phyloP scores from a whole-genome alignment of 192 early-diverging fungal species.

The Backusella morwellensis region DNA sequence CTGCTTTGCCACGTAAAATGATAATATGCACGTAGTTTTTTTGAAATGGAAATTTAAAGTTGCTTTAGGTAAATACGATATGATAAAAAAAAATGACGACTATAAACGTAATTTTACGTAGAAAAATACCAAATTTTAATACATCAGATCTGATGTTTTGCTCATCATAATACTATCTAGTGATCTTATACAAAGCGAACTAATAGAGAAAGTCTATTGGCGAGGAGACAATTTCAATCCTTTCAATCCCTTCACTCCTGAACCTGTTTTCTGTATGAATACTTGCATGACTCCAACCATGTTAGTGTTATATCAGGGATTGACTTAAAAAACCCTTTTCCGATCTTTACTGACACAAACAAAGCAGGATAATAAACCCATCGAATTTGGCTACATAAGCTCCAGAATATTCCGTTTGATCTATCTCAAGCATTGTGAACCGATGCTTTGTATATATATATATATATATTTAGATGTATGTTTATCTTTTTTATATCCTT shows the following conservation, averaged over 20 bases:
- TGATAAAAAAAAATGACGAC: not conserved
- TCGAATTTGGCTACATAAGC: not conserved
- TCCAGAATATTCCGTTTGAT: too few species aligned
- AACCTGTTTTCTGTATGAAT: constrained; percentile 1
- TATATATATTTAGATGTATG: too few species aligned
- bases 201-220: not conserved
- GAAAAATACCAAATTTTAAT: too few species aligned
- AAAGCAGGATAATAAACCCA: not conserved
- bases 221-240: not conserved
- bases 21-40: not conserved
- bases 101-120: not conserved
- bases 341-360: not conserved
- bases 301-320: not conserved
- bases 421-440: too few species aligned
- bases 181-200: not conserved
- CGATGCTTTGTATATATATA: too few species aligned
- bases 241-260: not conserved
- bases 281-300: not conserved
- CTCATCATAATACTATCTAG: not conserved
- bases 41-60: not conserved
- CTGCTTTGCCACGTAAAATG: not conserved
- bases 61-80: not conserved
- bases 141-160: too few species aligned
- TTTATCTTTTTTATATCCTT: too few species aligned
- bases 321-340: not conserved